phyloP scores from a whole-genome alignment of 1,284 basidiomycete species.

The Trametes hirsuta region DNA sequence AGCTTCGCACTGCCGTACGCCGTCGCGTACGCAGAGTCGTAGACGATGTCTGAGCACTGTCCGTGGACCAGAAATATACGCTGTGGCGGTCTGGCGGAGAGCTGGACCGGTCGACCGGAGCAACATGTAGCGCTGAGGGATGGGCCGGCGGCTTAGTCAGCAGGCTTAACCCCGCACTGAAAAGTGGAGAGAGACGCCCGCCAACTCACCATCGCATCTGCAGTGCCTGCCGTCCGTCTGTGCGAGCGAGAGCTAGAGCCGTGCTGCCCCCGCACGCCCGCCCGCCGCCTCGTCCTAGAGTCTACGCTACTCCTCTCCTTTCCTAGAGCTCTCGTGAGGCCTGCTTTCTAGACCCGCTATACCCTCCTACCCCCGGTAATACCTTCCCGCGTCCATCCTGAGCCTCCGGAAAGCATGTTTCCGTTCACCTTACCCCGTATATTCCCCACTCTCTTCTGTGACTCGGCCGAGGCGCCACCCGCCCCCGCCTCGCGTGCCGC shows the following conservation, averaged over 20 bases:
- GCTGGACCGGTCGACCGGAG: constrained; percentile 5
- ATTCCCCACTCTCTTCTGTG: constrained; percentile 56
- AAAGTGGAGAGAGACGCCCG: constrained; percentile 17
- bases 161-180: constrained; percentile 17
- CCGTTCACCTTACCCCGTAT: constrained; percentile 39
- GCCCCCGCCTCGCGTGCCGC: constrained; percentile 40
- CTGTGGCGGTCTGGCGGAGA: not conserved
- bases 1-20: constrained; percentile 82
- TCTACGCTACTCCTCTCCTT: constrained; percentile 26
- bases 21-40: constrained; percentile 45
- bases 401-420: constrained; percentile 25
- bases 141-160: constrained; percentile 28
- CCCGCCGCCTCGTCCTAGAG: constrained; percentile 23
- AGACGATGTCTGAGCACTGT: not conserved
- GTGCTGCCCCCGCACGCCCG: not conserved
- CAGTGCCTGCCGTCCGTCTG: constrained; percentile 2
- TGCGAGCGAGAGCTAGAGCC: not conserved
- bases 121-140: constrained; percentile 1
- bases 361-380: constrained; percentile 24
- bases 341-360: constrained; percentile 25
- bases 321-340: constrained; percentile 23
- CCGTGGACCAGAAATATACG: not conserved
- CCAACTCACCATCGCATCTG: constrained; percentile 30
- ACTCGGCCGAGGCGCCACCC: constrained; percentile 39
- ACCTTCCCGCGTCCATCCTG: constrained; percentile 3